Evolutionary conservation across 2,329 filamentous ascomycete species (phyloP).

Genomic region (Hypoxylon sp.): DNA sequence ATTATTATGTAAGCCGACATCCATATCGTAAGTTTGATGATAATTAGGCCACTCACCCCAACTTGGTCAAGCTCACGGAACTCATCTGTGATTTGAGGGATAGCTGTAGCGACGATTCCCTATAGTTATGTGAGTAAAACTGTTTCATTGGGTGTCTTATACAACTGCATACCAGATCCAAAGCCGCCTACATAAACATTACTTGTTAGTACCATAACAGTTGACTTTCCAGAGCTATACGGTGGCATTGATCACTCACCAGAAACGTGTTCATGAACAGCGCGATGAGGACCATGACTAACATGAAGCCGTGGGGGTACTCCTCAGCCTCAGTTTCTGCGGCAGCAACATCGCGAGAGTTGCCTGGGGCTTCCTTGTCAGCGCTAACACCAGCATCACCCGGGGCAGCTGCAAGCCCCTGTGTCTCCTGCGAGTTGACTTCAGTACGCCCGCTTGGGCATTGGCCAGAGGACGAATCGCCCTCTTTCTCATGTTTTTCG

Average conservation of each 20-base stretch:
- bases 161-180: not conserved
- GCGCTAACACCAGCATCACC: not conserved
- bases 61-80: conserved; percentile 58
- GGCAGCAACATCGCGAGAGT: not conserved
- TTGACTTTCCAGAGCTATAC: not conserved
- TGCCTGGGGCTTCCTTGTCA: conserved; percentile 3
- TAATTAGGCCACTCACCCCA: not conserved
- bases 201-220: not conserved
- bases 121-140: not conserved
- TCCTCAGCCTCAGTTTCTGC: not conserved
- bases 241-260: not conserved
- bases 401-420: conserved; percentile 1
- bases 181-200: not conserved
- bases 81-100: conserved; percentile 54
- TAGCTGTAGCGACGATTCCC: conserved; percentile 55
- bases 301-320: conserved; percentile 1
- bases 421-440: not conserved
- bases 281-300: not conserved
- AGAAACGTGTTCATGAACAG: conserved; percentile 2
- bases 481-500: conserved; percentile 5
- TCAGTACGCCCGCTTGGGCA: conserved; percentile 4
- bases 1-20: not conserved
- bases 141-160: not conserved
- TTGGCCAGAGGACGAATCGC: conserved; percentile 1
- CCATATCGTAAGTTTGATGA: not conserved